Conservation (phyloP, 164 flowering plant genomes). For the Vitis cinerea region DNA sequence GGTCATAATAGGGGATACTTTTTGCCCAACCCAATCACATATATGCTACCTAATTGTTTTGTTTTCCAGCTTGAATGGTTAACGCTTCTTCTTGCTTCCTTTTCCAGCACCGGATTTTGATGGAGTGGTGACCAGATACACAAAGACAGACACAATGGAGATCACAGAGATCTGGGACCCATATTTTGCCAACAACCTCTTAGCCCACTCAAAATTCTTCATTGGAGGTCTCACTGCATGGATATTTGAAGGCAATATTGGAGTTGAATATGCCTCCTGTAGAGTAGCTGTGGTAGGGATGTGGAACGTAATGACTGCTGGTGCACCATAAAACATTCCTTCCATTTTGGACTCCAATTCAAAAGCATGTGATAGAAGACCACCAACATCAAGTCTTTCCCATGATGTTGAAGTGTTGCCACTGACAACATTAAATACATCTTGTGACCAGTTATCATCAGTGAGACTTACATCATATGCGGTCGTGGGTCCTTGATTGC, state of each 20-base stretch:
- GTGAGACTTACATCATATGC: constrained; percentile 80
- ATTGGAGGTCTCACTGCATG: constrained; percentile 82
- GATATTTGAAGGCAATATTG: constrained; percentile 72
- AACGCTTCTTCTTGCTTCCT: constrained; percentile 68
- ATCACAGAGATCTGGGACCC: constrained; percentile 78
- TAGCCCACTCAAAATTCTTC: constrained; percentile 70
- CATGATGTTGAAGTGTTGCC: constrained; percentile 81
- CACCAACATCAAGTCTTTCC: constrained; percentile 91
- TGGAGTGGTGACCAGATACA: constrained; percentile 63
- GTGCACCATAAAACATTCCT: constrained; percentile 63
- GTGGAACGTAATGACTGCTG: constrained; percentile 82
- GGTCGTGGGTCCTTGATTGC: constrained; percentile 85
- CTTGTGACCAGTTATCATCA: constrained; percentile 79
- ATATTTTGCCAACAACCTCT: constrained; percentile 81
- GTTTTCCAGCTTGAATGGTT: constrained; percentile 16
- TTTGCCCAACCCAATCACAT: too few relatives aligned
- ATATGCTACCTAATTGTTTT: too few relatives aligned
- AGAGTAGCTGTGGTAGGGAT: constrained; percentile 75
- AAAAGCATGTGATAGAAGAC: constrained; percentile 70
- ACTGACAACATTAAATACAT: constrained; percentile 55
- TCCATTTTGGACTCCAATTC: constrained; percentile 69
- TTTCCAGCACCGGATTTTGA: constrained; percentile 72
- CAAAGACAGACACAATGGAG: constrained; percentile 57
- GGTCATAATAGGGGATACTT: too few relatives aligned
- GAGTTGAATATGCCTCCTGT: constrained; percentile 89